phyloP scores from a whole-genome alignment of 176 grass and related monocot genomes.

The bread wheat (Triticum aestivum) region IWGSC_CS_RefSeq_v2.1 NC_057814.1:133802293-133802792 shows the following conservation, averaged over 20 bases:
- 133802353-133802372: too few species aligned
- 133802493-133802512: constrained; percentile 2
- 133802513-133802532: constrained; percentile 27
- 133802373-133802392: too few species aligned
- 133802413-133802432: neutral
- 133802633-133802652: constrained; percentile 13
- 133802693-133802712: neutral
- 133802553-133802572: neutral
- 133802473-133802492: neutral
- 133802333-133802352: too few species aligned
- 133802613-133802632: neutral
- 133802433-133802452: neutral
- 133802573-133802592: constrained; percentile 12
- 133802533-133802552: neutral
- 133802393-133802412: constrained; percentile 1
- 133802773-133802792: neutral
- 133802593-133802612: neutral
- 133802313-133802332: too few species aligned
- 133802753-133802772: neutral
- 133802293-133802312: too few species aligned
- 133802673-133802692: neutral
- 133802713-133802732: too few species aligned
- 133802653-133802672: constrained; percentile 45
- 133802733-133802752: neutral
- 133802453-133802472: neutral